These are phyloP conservation scores for Fusarium veterinarium DNA, from an alignment of 2,329 filamentous ascomycete species.

Conservation along the genomic window DNA sequence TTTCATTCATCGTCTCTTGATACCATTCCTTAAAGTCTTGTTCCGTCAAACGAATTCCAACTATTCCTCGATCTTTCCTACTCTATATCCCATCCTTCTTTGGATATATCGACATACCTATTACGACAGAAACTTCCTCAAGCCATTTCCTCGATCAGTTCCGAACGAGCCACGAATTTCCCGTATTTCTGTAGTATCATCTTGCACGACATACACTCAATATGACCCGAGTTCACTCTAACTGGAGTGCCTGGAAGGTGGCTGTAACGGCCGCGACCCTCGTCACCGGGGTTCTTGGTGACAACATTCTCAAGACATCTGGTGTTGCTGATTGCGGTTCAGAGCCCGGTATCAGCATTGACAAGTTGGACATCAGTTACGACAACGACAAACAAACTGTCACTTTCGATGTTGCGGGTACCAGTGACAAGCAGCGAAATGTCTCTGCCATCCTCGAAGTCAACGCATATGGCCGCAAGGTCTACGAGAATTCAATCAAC, in stretches of 20 bases:
- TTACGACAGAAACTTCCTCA: conserved; percentile 38
- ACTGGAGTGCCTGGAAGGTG: conserved; percentile 49
- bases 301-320: conserved; percentile 80
- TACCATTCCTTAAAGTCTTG: conserved; percentile 40
- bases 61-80: conserved; percentile 22
- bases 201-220: conserved; percentile 35
- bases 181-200: conserved; percentile 34
- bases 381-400: conserved; percentile 79
- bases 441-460: conserved; percentile 82
- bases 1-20: conserved; percentile 32
- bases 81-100: conserved; percentile 10
- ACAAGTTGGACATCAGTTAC: conserved; percentile 82
- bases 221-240: conserved; percentile 50
- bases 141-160: conserved; percentile 32
- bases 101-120: conserved; percentile 28
- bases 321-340: conserved; percentile 79
- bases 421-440: conserved; percentile 78
- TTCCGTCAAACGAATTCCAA: conserved; percentile 26
- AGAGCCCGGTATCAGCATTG: conserved; percentile 70
- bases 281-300: conserved; percentile 65
- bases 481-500: conserved; percentile 85
- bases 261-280: conserved; percentile 52
- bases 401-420: conserved; percentile 84
- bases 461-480: conserved; percentile 82
- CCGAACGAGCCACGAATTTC: conserved; percentile 40